Conservation (phyloP, 441 rosid genomes). For the Brassica hybrid region DNA sequence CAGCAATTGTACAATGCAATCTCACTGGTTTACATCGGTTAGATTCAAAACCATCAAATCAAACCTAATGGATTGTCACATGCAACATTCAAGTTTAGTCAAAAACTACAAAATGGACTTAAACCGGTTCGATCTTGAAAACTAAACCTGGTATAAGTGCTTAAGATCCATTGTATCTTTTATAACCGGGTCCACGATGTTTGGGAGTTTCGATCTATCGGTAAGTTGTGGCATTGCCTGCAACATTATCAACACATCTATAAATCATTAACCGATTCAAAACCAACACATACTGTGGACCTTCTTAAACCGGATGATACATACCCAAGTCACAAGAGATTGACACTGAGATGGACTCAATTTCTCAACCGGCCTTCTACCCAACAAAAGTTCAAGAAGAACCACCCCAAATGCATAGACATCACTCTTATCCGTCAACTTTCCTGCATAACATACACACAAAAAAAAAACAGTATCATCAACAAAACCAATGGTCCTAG, state of each 20-base stretch:
- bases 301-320: neutral
- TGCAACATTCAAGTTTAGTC: constrained; percentile 13
- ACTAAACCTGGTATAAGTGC: constrained; percentile 82
- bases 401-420: constrained; percentile 92
- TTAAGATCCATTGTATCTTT: constrained; percentile 73
- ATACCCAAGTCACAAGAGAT: constrained; percentile 93
- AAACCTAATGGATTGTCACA: neutral
- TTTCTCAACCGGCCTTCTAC: constrained; percentile 83
- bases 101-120: neutral
- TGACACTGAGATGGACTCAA: constrained; percentile 76
- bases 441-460: constrained; percentile 59
- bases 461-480: neutral
- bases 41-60: neutral
- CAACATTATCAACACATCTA: constrained; percentile 35
- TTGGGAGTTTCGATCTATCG: constrained; percentile 81
- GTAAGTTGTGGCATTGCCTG: constrained; percentile 97
- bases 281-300: constrained; percentile 15
- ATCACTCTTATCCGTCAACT: constrained; percentile 90
- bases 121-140: neutral
- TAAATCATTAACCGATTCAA: constrained; percentile 8
- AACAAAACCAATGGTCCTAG: neutral
- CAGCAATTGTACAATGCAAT: neutral
- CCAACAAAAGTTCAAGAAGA: constrained; percentile 85
- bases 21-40: constrained; percentile 12
- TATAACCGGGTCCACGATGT: constrained; percentile 77